Base-by-base conservation (phyloP, 2,329 filamentous ascomycete species). In the Talaromyces sp. region DNA sequence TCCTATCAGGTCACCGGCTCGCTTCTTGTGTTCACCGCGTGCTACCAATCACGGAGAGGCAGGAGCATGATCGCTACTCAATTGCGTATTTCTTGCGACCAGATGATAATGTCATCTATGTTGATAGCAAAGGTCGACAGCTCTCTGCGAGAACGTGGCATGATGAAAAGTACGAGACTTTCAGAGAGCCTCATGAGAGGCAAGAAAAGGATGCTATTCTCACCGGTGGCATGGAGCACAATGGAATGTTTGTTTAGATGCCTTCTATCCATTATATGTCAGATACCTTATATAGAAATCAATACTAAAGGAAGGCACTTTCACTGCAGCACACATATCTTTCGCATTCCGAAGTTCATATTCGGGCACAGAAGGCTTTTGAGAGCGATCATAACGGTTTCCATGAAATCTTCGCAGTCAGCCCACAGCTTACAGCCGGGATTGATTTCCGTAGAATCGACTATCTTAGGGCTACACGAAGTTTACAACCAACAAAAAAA, bases 11-110 rank as follows among this genome's bases (percentile, higher is more conserved):
- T 9, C 63, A 66, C 7, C 49, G 49, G 13, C 59, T 74, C 3
- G 56, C 63, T 11, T 70, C 68, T 3, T 66, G 63, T 39, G 50
- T 71, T 14, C 72, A 74, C 64, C 67, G 72, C 13, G 72, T 74
- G n/a, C 62, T 69, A 16, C 70, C 69, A 14, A 57, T 65, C 5
- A 47, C 52, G 10, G 68, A 65, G 9, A 31, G 56, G 5, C 58
- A 67, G 60, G 56, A 60, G 24, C 49, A 63, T 35, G 54, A 69
- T 50, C 67, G 70, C 22, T 71, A 71, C 64, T 70, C 68, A 2
- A 66, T 70, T 47, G 69, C 68, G 14, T 73, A 72, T 49, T 70
- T 73, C 58, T 60, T 69, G 59, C 67, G 71, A 0, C 62, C 69
- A 9, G 67, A 69, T 16, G 64, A 70, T 61, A 67, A 68, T 37